Evolutionary conservation across 305 asterid genomes (phyloP).

Genomic region (Fraxinus latifolia): DNA sequence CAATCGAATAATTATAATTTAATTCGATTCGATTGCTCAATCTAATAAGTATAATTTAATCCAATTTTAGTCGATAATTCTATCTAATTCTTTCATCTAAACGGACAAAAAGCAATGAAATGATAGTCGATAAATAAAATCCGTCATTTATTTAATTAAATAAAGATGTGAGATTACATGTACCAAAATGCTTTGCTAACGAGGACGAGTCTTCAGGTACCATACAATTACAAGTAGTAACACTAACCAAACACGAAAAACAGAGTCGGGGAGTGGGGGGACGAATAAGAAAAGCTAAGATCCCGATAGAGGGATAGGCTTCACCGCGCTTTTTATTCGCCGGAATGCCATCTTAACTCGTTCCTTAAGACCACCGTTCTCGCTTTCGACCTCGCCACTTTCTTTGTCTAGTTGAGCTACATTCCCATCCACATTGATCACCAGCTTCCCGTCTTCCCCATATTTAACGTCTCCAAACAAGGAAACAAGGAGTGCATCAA

Average conservation of each 20-base stretch:
- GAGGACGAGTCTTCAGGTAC: not conserved
- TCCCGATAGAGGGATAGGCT: constrained; percentile 74
- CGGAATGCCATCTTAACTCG: constrained; percentile 70
- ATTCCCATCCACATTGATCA: constrained; percentile 70
- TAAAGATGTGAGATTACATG: not conserved
- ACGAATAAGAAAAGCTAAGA: not conserved
- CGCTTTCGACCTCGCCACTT: constrained; percentile 78
- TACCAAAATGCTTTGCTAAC: not conserved
- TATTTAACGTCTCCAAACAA: constrained; percentile 80
- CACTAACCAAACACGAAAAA: not conserved
- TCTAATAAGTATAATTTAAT: not conserved
- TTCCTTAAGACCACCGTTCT: constrained; percentile 73
- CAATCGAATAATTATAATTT: not conserved
- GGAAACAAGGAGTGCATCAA: constrained; percentile 79
- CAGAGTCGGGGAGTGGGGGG: not conserved
- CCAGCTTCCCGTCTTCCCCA: constrained; percentile 61
- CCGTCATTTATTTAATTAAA: not conserved
- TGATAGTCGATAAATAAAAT: not conserved
- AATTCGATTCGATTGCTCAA: not conserved
- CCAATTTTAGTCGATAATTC: not conserved
- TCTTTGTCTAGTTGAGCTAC: constrained; percentile 64
- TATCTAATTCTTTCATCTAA: not conserved
- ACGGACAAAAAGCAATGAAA: not conserved
- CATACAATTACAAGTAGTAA: not conserved
- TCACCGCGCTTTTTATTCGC: constrained; percentile 66